Conservation (phyloP, 2,329 filamentous ascomycete species). For the Colletotrichum phormii region DNA sequence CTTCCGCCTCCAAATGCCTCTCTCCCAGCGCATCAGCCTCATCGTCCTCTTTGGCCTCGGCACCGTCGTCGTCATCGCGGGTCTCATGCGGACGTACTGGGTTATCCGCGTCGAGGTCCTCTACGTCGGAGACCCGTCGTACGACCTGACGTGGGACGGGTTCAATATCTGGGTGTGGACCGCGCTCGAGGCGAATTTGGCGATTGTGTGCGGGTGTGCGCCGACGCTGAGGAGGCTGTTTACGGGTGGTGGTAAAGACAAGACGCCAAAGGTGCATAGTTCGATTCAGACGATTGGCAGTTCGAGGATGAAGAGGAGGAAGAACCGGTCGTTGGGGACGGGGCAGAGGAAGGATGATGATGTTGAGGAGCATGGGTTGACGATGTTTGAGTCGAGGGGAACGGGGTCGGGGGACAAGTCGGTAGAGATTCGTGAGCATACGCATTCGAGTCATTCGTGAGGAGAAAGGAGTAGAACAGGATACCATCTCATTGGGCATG, state of each 20-base stretch:
- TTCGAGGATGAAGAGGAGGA: not conserved
- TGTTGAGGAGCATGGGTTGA: not conserved
- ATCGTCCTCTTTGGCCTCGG: slow-evolving; percentile 52
- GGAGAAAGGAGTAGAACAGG: not conserved
- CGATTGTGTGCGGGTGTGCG: slow-evolving; percentile 53
- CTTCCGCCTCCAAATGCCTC: slow-evolving; percentile 45
- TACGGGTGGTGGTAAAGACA: not conserved
- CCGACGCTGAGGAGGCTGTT: slow-evolving; percentile 46
- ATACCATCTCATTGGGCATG: not conserved
- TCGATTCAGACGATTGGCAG: slow-evolving; percentile 5
- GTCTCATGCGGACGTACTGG: slow-evolving; percentile 52
- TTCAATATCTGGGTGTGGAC: slow-evolving; percentile 56
- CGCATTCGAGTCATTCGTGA: not conserved
- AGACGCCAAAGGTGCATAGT: not conserved
- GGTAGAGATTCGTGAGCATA: not conserved
- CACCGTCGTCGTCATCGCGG: slow-evolving; percentile 50
- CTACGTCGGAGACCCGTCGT: slow-evolving; percentile 44
- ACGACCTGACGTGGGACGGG: slow-evolving; percentile 55
- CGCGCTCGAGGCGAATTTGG: slow-evolving; percentile 53
- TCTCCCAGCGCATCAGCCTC: slow-evolving; percentile 48
- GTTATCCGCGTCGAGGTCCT: slow-evolving; percentile 34
- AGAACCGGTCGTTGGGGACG: not conserved
- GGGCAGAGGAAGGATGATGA: not conserved
- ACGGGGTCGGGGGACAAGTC: not conserved
- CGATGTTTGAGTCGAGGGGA: not conserved